Evolutionary conservation across 257 asterid genomes (phyloP).

Genomic region (Solanum habrochaites): DNA sequence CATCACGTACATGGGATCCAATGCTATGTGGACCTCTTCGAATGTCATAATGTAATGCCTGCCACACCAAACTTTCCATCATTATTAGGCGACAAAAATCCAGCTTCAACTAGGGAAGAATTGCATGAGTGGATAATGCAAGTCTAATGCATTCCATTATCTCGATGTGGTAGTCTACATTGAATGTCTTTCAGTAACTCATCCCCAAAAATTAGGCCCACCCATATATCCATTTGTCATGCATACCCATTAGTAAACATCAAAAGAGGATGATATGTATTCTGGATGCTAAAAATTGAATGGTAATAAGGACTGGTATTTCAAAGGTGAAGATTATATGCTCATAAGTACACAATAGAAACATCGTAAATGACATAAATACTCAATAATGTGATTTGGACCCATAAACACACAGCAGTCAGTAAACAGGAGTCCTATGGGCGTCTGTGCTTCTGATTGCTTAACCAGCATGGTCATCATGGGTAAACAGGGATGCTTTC

Average conservation of each 20-base stretch:
- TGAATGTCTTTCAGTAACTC: not conserved
- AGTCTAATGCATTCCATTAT: not conserved
- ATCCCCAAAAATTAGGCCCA: not conserved
- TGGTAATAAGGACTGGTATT: not conserved
- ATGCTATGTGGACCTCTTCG: constrained; percentile 99
- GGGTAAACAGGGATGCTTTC: not conserved
- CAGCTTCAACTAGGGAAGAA: not conserved
- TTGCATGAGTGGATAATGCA: not conserved
- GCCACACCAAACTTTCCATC: not conserved
- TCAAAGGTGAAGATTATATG: not conserved
- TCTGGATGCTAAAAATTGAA: not conserved
- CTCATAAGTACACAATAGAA: not conserved
- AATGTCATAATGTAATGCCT: constrained; percentile 94
- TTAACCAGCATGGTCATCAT: not conserved
- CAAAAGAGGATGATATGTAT: not conserved
- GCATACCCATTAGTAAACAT: not conserved
- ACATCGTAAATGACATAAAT: not conserved
- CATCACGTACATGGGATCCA: constrained; percentile 99
- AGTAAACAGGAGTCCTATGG: not conserved
- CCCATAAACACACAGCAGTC: not conserved
- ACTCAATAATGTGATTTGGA: not conserved
- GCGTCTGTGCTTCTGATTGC: not conserved
- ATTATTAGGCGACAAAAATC: not conserved
- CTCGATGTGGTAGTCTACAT: not conserved
- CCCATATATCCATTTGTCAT: not conserved